phyloP scores from a whole-genome alignment of 495 filamentous ascomycete species.

The Xylaria nigripes region DNA sequence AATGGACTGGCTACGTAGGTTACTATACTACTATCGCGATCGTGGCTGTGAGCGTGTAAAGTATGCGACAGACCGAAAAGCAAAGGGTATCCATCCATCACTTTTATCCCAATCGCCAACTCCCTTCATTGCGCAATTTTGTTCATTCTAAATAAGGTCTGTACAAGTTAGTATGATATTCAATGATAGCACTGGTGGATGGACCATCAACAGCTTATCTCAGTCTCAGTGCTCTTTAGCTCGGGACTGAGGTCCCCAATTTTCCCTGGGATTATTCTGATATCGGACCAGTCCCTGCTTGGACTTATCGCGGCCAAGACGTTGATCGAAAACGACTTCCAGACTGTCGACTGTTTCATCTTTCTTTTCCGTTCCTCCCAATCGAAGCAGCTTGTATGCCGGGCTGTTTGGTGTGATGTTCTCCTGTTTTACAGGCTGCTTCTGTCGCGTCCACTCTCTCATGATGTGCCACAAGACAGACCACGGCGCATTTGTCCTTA shows the following conservation, averaged over 20 bases:
- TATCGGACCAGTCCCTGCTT: conserved; percentile 66
- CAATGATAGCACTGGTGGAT: not conserved
- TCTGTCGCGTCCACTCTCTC: conserved; percentile 79
- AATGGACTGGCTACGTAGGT: too few relatives aligned
- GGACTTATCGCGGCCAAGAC: conserved; percentile 58
- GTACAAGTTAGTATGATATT: too few relatives aligned
- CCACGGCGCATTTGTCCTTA: conserved; percentile 90
- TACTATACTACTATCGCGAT: too few relatives aligned
- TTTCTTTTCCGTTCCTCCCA: conserved; percentile 21
- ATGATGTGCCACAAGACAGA: conserved; percentile 85
- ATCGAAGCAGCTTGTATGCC: conserved; percentile 52
- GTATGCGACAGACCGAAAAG: not conserved
- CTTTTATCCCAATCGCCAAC: not conserved
- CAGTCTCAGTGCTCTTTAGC: conserved; percentile 51
- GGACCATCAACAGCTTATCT: not conserved
- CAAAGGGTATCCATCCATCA: conserved; percentile 10
- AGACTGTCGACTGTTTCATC: conserved; percentile 29
- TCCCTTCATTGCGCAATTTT: not conserved
- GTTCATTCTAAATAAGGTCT: too few relatives aligned
- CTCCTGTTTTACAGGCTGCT: conserved; percentile 59
- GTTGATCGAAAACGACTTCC: conserved; percentile 74
- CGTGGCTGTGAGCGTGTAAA: too few relatives aligned
- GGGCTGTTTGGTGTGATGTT: conserved; percentile 59
- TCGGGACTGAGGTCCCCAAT: conserved; percentile 87
- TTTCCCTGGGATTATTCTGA: conserved; percentile 76